These are phyloP conservation scores for Elsinoe batatas DNA, from an alignment of 2,329 filamentous ascomycete species.

Conservation along the genomic window DNA sequence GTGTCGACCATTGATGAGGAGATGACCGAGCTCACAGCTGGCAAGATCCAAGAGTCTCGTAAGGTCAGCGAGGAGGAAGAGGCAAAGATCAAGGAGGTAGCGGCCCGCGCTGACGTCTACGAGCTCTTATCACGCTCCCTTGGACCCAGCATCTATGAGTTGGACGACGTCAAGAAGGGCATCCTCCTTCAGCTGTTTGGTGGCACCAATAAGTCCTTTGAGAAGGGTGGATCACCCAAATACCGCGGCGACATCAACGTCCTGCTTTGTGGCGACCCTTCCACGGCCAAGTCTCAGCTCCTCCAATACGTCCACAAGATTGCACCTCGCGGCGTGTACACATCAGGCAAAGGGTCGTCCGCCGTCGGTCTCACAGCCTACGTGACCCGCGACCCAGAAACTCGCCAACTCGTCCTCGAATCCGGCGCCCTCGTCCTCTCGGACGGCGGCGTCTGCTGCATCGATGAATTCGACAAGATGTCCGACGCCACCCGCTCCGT, in stretches of 20 bases:
- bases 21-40: constrained; percentile 60
- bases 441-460: constrained; percentile 77
- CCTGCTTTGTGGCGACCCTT: constrained; percentile 91
- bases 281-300: constrained; percentile 91
- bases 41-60: constrained; percentile 70
- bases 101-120: constrained; percentile 76
- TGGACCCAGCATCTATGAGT: constrained; percentile 91
- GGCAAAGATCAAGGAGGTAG: constrained; percentile 73
- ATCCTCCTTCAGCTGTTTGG: constrained; percentile 94
- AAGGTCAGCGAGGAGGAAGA: constrained; percentile 81
- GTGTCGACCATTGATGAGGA: constrained; percentile 78
- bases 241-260: constrained; percentile 98
- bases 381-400: constrained; percentile 75
- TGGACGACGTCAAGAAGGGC: constrained; percentile 98
- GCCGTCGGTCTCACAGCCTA: constrained; percentile 74
- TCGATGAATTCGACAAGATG: constrained; percentile 86
- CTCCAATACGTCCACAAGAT: constrained; percentile 99
- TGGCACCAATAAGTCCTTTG: constrained; percentile 94
- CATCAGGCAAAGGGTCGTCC: constrained; percentile 69
- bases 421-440: constrained; percentile 70
- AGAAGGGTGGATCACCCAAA: constrained; percentile 88
- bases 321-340: constrained; percentile 82
- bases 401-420: constrained; percentile 75
- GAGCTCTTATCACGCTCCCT: constrained; percentile 83
- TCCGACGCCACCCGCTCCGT: constrained; percentile 73